Conservation (phyloP, 2,329 filamentous ascomycete species). For the Geosmithia flava region DNA sequence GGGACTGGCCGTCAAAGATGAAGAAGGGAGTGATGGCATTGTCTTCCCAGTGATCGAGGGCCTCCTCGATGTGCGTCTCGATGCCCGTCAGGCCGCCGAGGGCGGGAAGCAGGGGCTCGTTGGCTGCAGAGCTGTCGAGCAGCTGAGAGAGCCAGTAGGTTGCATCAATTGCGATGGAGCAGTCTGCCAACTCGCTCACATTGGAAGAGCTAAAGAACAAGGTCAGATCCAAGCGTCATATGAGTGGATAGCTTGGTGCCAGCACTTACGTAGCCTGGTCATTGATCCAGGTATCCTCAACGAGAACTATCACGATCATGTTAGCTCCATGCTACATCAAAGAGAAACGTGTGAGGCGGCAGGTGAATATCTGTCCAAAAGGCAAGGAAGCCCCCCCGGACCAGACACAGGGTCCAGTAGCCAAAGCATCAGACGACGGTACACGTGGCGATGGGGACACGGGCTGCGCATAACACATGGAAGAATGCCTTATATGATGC, state of each 20-base stretch:
- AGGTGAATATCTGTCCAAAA: no score
- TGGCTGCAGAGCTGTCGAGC: slow-evolving; percentile 55
- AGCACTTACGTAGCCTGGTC: slow-evolving; percentile 16
- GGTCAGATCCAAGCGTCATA: background rate
- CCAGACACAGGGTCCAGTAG: no score
- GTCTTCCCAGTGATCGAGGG: slow-evolving; percentile 60
- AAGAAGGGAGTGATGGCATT: slow-evolving; percentile 70
- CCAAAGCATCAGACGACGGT: no score
- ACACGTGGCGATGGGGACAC: no score
- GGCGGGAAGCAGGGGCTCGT: slow-evolving; percentile 81
- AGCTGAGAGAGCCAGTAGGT: slow-evolving; percentile 77
- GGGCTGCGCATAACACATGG: no score
- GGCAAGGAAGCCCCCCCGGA: no score
- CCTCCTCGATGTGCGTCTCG: slow-evolving; percentile 59
- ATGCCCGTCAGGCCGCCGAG: slow-evolving; percentile 81
- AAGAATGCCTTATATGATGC: no score
- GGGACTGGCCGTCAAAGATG: slow-evolving; percentile 79
- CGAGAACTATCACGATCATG: slow-evolving; percentile 5
- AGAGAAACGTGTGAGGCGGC: no score
- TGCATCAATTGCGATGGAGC: slow-evolving; percentile 75
- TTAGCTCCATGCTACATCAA: no score
- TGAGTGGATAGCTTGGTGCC: background rate
- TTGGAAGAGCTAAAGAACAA: slow-evolving; percentile 36
- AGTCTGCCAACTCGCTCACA: slow-evolving; percentile 60
- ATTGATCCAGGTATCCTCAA: slow-evolving; percentile 27